A percentile compares a stretch with the other conserved stretches of the same genome.
These are phyloP conservation scores for Patellifolia procumbens DNA, from an alignment of 179 eudicot genomes.

Conservation along the genomic window DNA sequence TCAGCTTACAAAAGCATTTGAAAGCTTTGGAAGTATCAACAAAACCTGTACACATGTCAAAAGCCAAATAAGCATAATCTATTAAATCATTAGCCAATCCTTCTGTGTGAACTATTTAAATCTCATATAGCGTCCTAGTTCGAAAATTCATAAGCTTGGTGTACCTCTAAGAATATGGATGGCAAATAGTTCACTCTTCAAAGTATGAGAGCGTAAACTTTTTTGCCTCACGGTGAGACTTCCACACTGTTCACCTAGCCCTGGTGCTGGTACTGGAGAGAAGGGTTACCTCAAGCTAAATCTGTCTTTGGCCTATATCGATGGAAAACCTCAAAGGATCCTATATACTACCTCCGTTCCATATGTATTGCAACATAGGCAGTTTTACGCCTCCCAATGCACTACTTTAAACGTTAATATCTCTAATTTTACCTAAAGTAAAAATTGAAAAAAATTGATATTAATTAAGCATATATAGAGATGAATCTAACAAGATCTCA, in stretches of 20 bases:
- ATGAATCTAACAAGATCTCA: too few species aligned
- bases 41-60: conserved; percentile 9
- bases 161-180: background rate
- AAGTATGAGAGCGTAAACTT: background rate
- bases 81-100: background rate
- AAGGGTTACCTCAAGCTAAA: background rate
- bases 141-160: background rate
- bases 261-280: background rate
- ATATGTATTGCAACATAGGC: too few species aligned
- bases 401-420: too few species aligned
- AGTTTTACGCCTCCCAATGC: too few species aligned
- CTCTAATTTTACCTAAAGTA: too few species aligned
- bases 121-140: background rate
- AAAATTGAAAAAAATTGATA: too few species aligned
- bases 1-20: background rate
- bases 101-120: background rate
- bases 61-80: conserved; percentile 10
- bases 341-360: too few species aligned
- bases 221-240: background rate
- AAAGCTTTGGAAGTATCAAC: background rate
- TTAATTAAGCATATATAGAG: too few species aligned
- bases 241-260: background rate
- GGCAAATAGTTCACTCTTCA: background rate
- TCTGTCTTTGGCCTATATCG: background rate
- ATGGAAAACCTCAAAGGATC: background rate